A percentile compares a stretch with the other conserved stretches of the same genome.
These are phyloP conservation scores for Pseudognaphalium luteoalbum DNA, from an alignment of 129 eudicot species.

Conservation along the genomic window DNA sequence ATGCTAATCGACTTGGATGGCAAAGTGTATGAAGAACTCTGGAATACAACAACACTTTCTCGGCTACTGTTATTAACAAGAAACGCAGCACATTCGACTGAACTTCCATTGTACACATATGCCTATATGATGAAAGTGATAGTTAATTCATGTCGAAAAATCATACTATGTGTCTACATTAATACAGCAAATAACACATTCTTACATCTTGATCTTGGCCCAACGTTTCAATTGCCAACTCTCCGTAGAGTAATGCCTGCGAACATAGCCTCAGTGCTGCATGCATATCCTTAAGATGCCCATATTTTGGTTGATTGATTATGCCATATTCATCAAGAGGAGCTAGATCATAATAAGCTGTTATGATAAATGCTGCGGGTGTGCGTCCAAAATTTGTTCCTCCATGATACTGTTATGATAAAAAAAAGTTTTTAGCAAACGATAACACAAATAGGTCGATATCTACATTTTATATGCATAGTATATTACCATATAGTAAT, in stretches of 20 bases:
- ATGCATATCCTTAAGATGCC: conserved; percentile 76
- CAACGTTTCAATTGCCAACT: conserved; percentile 29
- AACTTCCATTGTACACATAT: conserved; percentile 41
- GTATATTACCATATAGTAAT: conserved; percentile 77
- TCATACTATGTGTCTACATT: background rate
- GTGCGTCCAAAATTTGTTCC: conserved; percentile 91
- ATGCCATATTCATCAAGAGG: conserved; percentile 93
- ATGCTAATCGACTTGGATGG: conserved; percentile 81
- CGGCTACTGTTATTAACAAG: conserved; percentile 46
- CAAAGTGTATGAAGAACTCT: conserved; percentile 41
- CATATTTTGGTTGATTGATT: conserved; percentile 78
- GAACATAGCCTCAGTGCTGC: conserved; percentile 60
- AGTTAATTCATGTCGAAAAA: background rate
- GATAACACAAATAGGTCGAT: background rate
- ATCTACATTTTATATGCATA: background rate
- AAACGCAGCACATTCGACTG: conserved; percentile 72
- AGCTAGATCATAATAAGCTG: conserved; percentile 85
- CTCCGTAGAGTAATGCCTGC: conserved; percentile 52
- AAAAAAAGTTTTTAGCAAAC: background rate
- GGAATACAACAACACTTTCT: conserved; percentile 44
- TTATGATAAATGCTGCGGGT: conserved; percentile 50
- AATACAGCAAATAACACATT: background rate
- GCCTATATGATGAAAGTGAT: conserved; percentile 47
- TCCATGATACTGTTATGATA: conserved; percentile 71
- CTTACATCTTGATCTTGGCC: conserved; percentile 58